phyloP scores from a whole-genome alignment of 164 flowering plant genomes.

The Kingdonia uniflora region DNA sequence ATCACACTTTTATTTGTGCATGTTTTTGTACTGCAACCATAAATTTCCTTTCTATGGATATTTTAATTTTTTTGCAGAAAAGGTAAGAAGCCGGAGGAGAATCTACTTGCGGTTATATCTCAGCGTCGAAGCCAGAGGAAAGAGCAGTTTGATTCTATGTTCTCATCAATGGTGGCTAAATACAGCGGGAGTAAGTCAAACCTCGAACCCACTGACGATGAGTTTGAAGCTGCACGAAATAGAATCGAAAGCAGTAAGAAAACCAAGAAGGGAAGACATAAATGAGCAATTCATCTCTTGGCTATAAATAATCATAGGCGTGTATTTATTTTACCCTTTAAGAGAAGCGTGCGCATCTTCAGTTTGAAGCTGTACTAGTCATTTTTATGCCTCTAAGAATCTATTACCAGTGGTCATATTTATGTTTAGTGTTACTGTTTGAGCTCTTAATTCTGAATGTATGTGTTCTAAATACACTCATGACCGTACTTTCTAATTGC shows the following conservation, averaged over 20 bases:
- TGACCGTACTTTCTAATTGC: too few species aligned
- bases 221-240: slow-evolving; percentile 74
- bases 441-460: too few species aligned
- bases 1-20: too few species aligned
- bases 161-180: slow-evolving; percentile 55
- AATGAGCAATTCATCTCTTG: neutral
- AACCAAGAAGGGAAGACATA: slow-evolving; percentile 29
- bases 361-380: too few species aligned
- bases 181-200: slow-evolving; percentile 34
- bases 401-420: too few species aligned
- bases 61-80: slow-evolving; percentile 29
- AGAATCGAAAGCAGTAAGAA: slow-evolving; percentile 44
- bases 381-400: too few species aligned
- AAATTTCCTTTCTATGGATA: neutral
- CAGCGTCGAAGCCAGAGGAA: slow-evolving; percentile 72
- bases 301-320: too few species aligned
- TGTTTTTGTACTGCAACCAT: neutral
- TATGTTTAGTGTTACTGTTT: too few species aligned
- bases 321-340: too few species aligned
- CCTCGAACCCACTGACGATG: slow-evolving; percentile 81
- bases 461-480: too few species aligned
- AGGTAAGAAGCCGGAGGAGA: slow-evolving; percentile 38
- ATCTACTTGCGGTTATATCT: slow-evolving; percentile 65
- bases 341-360: too few species aligned
- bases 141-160: slow-evolving; percentile 65